Evolutionary conservation across 208 protist genomes (phyloP).

Genomic region (Borovskyia barvae): DNA sequence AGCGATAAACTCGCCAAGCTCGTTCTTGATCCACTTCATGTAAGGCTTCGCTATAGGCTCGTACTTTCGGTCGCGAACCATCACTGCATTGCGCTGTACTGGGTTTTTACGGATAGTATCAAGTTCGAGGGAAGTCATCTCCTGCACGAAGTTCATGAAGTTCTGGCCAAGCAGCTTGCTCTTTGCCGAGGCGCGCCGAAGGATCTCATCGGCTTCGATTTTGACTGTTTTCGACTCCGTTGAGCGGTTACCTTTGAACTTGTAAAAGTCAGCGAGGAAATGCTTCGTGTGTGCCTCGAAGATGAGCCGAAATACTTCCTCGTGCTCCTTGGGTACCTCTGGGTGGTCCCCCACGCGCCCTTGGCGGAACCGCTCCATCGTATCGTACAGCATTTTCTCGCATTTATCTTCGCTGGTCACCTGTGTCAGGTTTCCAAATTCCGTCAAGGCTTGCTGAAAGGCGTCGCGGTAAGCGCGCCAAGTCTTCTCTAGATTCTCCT

Average conservation of each 20-base stretch:
- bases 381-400: constrained; percentile 79
- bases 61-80: constrained; percentile 78
- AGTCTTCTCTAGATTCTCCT: constrained; percentile 74
- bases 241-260: constrained; percentile 70
- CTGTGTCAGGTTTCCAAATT: constrained; percentile 84
- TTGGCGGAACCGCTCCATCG: constrained; percentile 68
- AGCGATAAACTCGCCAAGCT: constrained; percentile 71
- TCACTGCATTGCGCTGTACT: constrained; percentile 77
- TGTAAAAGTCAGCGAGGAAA: constrained; percentile 87
- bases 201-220: constrained; percentile 77
- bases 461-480: constrained; percentile 75
- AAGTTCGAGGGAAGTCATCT: constrained; percentile 87
- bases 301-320: constrained; percentile 71
- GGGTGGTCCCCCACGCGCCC: constrained; percentile 81
- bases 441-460: constrained; percentile 79
- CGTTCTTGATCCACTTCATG: constrained; percentile 83
- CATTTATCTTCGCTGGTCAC: constrained; percentile 77
- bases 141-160: constrained; percentile 90
- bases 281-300: constrained; percentile 90
- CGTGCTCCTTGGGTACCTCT: constrained; percentile 61
- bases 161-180: constrained; percentile 79
- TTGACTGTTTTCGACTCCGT: constrained; percentile 75
- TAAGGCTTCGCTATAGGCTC: constrained; percentile 76
- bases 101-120: constrained; percentile 87
- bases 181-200: constrained; percentile 76